Percentiles rank a stretch among this genome's conserved stretches.
Conservation (phyloP, 2,329 filamentous ascomycete genomes). For the Coccinonectria pachysandricola region DNA sequence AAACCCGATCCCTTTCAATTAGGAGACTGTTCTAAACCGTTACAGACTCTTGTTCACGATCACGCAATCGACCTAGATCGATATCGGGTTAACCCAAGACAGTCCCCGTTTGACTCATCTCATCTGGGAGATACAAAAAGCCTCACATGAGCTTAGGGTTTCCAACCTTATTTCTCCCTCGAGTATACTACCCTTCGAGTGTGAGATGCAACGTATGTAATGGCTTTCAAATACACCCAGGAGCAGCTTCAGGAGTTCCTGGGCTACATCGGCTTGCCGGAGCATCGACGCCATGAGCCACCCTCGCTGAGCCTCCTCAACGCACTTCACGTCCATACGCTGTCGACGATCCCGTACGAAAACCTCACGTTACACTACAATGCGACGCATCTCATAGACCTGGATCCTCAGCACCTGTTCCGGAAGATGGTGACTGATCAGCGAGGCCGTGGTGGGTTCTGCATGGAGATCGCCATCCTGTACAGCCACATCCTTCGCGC, state of each 20-base stretch:
- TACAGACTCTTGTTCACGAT: too few species aligned
- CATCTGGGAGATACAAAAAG: too few species aligned
- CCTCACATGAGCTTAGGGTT: too few species aligned
- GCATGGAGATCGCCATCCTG: constrained; percentile 48
- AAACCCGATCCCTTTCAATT: too few species aligned
- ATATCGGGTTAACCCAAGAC: too few species aligned
- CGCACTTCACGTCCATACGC: constrained; percentile 7
- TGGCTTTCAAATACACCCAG: constrained; percentile 9
- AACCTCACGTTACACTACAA: constrained; percentile 47
- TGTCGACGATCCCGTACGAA: constrained; percentile 40
- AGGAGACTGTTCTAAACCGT: too few species aligned
- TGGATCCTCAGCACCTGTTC: constrained; percentile 37
- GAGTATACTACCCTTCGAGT: too few species aligned
- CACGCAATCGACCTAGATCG: too few species aligned
- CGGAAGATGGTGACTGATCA: constrained; percentile 35
- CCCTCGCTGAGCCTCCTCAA: constrained; percentile 9
- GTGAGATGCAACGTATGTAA: too few species aligned
- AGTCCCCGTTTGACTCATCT: too few species aligned
- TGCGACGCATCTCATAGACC: constrained; percentile 24
- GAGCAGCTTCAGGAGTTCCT: constrained; percentile 10
- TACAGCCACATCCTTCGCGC: constrained; percentile 42
- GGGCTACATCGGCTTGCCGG: constrained; percentile 4
- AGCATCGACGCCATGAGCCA: constrained; percentile 3
- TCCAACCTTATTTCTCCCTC: too few species aligned
- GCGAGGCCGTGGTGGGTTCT: constrained; percentile 45